Conservation (phyloP, 2,329 filamentous ascomycete genomes). For the Apiospora pterosperma region DNA sequence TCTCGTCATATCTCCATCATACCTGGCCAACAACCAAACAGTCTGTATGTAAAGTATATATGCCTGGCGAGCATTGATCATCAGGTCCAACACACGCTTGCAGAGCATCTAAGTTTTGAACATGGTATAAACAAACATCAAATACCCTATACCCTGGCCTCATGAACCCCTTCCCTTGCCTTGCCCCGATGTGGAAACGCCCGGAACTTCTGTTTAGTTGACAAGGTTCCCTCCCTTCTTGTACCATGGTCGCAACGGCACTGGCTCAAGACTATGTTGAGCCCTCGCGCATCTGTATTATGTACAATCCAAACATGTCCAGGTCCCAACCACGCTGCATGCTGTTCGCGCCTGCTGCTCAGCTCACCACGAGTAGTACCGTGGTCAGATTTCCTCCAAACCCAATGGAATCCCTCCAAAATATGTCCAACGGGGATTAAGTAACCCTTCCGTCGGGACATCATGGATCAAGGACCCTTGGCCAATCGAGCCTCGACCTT, state of each 20-base stretch:
- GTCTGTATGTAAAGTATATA: neutral
- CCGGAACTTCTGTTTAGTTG: neutral
- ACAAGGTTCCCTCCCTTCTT: neutral
- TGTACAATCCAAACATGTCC: neutral
- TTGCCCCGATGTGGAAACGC: neutral
- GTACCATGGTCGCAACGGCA: neutral
- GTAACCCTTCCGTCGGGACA: neutral
- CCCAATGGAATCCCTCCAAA: neutral
- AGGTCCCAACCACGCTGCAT: neutral
- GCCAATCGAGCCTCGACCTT: constrained; percentile 49
- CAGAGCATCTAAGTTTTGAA: neutral
- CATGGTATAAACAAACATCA: constrained; percentile 1
- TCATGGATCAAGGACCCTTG: neutral
- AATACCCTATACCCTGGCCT: neutral
- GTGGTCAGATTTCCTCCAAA: neutral
- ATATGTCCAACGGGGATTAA: neutral
- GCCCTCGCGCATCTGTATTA: neutral
- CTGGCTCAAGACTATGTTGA: neutral
- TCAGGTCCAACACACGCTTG: neutral
- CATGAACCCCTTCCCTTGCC: neutral
- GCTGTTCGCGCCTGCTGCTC: neutral
- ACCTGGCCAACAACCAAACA: no score
- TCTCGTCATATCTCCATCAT: no score
- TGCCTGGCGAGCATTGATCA: neutral
- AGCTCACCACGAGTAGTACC: neutral